Base-by-base conservation (phyloP, 495 filamentous ascomycete species). In the Aspergillus bridgeri region DNA sequence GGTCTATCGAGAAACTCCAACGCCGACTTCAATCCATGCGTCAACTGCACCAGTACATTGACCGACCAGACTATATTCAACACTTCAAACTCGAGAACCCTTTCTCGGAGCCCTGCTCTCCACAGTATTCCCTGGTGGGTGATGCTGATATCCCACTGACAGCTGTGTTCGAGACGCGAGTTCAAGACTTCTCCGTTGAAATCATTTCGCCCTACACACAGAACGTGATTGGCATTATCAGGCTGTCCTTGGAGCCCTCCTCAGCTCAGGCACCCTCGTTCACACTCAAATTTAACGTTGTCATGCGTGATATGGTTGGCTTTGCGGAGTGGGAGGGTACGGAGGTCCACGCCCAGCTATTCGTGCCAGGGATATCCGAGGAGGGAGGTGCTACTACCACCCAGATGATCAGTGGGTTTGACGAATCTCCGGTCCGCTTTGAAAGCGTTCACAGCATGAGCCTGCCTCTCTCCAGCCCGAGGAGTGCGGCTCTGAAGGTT, bases 391-490 rank as follows among this genome's bases (percentile, higher is more conserved):
- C 90, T 51, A 91, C 89, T 1, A 96, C 94, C 17, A 99, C 94
- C 1, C 90, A 93, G 65, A 91, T 96, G 84, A 94, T 96, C 65
- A 87, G 81, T 52, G 91, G 89, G 54, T 99, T 99, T 68, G 92
- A 97, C 63, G 94, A 98, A 69, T 88, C 90, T n/a, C 86, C 91
- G 1, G 86, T 98, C 56, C 87, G 89, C 33, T 99, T 99, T 65
- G 91, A 96, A 69, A 98, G 94, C 71, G 91, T 96, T 53, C 94
- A 99, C 75, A 96, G 90, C 64, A 97, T 99, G 92, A 96, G 92
- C 69, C 76, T 99, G 57, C 95, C 95, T n/a, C 79, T 95, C 42
- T 86, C 86, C 22, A 91, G 89, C 56, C 84, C 92, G 11, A 84
- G 81, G 25, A 84, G 85, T 33, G 85, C 89, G 8, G 85, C 84